Evolutionary conservation across 495 filamentous ascomycete genomes (phyloP).

Genomic region (Lindgomyces ingoldianus): DNA sequence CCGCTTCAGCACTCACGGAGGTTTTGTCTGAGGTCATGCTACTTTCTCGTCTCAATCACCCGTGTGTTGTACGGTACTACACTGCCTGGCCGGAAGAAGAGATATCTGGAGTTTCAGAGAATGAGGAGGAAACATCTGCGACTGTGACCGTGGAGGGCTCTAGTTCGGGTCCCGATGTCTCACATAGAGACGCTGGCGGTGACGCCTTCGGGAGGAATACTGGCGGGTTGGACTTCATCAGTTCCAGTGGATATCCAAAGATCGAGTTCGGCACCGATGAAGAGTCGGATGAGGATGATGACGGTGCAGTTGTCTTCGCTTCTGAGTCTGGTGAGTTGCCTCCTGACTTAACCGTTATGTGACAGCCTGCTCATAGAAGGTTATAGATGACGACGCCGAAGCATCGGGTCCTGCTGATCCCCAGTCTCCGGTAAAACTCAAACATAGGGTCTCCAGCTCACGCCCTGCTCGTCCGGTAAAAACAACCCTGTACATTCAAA

Average conservation of each 20-base stretch:
- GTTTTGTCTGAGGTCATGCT: conserved; percentile 90
- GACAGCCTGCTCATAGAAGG: no score
- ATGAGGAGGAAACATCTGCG: conserved; percentile 54
- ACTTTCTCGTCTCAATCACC: conserved; percentile 88
- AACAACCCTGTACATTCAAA: conserved; percentile 78
- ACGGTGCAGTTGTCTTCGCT: conserved; percentile 32
- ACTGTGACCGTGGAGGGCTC: conserved; percentile 27
- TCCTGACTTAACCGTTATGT: no score
- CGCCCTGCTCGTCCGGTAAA: conserved; percentile 45
- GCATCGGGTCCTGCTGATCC: background rate
- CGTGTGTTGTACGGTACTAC: conserved; percentile 93
- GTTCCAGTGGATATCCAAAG: conserved; percentile 76
- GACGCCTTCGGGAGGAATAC: conserved; percentile 65
- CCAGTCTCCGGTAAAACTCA: conserved; percentile 16
- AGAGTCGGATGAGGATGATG: conserved; percentile 57
- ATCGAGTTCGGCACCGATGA: conserved; percentile 77
- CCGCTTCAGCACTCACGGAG: conserved; percentile 74
- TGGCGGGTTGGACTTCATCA: conserved; percentile 89
- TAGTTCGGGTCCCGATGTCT: conserved; percentile 14
- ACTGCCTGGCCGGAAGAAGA: conserved; percentile 92
- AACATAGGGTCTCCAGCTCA: conserved; percentile 36
- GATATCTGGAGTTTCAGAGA: conserved; percentile 41
- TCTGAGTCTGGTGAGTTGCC: conserved; percentile 26
- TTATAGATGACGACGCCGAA: conserved; percentile 21
- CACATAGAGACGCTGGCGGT: conserved; percentile 41